Evolutionary conservation across 805 yeast species (phyloP).

Genomic region (Brettanomyces naardenensis): DNA sequence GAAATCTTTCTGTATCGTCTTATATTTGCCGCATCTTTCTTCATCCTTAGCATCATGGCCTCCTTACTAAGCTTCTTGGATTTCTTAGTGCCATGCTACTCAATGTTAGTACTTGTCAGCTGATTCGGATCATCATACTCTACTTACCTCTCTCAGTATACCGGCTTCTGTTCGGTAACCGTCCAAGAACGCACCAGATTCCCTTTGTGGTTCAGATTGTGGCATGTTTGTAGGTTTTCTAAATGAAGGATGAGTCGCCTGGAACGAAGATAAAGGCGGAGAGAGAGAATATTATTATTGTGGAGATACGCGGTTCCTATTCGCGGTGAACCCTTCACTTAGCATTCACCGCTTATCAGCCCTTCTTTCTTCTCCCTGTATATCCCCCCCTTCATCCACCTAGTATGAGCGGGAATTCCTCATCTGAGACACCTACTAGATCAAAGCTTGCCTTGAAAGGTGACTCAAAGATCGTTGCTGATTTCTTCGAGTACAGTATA

Average conservation of each 20-base stretch:
- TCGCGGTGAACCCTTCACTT: too few species aligned
- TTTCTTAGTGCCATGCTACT: conserved; percentile 65
- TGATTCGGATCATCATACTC: not conserved
- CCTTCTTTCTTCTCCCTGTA: too few species aligned
- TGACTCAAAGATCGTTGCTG: conserved; percentile 70
- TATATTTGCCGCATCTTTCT: conserved; percentile 57
- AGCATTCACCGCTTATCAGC: too few species aligned
- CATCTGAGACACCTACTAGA: conserved; percentile 33
- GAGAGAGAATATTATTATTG: too few species aligned
- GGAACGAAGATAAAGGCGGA: too few species aligned
- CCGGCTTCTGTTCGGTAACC: conserved; percentile 11
- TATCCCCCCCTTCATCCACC: too few species aligned
- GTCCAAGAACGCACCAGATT: conserved; percentile 9
- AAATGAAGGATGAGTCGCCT: too few species aligned
- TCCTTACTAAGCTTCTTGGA: conserved; percentile 43
- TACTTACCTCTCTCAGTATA: conserved; percentile 10
- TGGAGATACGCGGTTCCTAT: too few species aligned
- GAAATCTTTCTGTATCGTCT: conserved; percentile 42
- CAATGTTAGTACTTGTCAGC: conserved; percentile 5
- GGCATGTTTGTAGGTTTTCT: too few species aligned
- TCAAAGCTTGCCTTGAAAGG: conserved; percentile 63
- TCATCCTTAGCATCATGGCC: conserved; percentile 40
- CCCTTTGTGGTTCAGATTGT: too few species aligned
- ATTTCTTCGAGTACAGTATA: conserved; percentile 76
- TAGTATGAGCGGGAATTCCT: too few species aligned